Base-by-base conservation (phyloP, 345 rosid genomes). In the Cardamine resedifolia region DNA sequence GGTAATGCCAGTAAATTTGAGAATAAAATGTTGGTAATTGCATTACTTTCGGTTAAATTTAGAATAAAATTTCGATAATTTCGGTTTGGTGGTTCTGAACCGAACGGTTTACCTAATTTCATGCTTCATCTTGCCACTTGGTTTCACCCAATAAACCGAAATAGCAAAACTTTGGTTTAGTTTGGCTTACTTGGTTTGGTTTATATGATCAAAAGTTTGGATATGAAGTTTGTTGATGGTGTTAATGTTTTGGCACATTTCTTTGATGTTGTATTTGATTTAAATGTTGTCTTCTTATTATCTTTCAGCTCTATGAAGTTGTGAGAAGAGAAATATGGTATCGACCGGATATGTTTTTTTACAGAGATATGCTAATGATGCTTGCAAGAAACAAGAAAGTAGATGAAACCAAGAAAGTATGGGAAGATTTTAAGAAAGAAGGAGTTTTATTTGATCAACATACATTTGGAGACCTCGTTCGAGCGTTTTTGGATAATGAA, bases 281-380 rank as follows among this genome's bases (percentile, higher is more conserved):
- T 12, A 7, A 30, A 30, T 10, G 15, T 7, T 15, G 6, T 43
- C n/a, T n/a, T n/a, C n/a, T n/a, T n/a, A n/a, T n/a, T n/a, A n/a
- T 71, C 20, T 55, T 75, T 20, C 86, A 94, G 97, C 70, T 94
- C 24, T 91, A 89, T 66, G 85, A 88, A 49, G 88, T 89, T 28
- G 89, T 89, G 61, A 92, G 96, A 2, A 86, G 80, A 81, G 96
- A 95, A 71, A 89, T 95, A 74, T 94, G 99, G 97, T 91, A 89
- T 14, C 78, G 86, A 68, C 96, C 96, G 6, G 99, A 91, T 82
- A 91, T 88, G 97, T 95, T 82, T 75, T 87, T 91, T 56, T 86
- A 87, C 78, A 80, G 99, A 75, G 97, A 95, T 82, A 95, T 90
- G 96, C 86, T 95, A 6, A 87, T 90, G 87, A 85, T 86, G 96